A percentile compares a stretch with the other conserved stretches of the same genome.
These are phyloP conservation scores for Quercus bicolor DNA, from an alignment of 306 rosid genomes.

Conservation along the genomic window DNA sequence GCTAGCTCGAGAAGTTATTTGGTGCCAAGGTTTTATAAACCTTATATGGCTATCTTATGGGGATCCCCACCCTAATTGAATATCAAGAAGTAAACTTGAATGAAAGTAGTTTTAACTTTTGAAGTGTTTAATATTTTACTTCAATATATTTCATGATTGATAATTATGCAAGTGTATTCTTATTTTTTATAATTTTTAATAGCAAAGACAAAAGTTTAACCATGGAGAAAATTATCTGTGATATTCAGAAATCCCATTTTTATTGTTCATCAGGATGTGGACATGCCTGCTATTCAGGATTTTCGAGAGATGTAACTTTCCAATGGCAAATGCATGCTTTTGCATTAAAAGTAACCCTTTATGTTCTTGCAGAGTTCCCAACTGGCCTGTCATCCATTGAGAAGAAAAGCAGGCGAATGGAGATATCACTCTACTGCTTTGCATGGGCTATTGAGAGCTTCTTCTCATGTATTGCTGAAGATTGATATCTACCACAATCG, in stretches of 20 bases:
- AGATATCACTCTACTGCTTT: conserved; percentile 84
- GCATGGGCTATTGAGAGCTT: conserved; percentile 92
- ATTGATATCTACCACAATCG: conserved; percentile 61
- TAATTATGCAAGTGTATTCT: neutral
- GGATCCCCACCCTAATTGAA: neutral
- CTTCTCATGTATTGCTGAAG: conserved; percentile 76
- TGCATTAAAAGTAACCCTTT: neutral
- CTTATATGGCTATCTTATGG: neutral
- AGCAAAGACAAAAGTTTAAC: neutral
- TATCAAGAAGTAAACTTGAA: neutral
- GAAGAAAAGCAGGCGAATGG: conserved; percentile 82
- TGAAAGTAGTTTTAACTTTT: neutral
- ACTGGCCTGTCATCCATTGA: conserved; percentile 69
- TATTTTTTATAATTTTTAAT: neutral
- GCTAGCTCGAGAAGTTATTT: neutral
- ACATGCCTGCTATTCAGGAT: conserved; percentile 72
- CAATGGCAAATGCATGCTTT: conserved; percentile 34
- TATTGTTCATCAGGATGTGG: conserved; percentile 69
- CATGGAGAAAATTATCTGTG: neutral
- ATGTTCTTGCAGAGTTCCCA: conserved; percentile 51
- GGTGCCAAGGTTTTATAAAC: neutral
- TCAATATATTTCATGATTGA: neutral
- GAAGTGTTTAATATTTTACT: neutral
- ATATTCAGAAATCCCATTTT: neutral
- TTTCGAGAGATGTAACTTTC: conserved; percentile 66